These are phyloP conservation scores for Triglochin maritima DNA, from an alignment of 106 monocot genomes.

Conservation along the genomic window DNA sequence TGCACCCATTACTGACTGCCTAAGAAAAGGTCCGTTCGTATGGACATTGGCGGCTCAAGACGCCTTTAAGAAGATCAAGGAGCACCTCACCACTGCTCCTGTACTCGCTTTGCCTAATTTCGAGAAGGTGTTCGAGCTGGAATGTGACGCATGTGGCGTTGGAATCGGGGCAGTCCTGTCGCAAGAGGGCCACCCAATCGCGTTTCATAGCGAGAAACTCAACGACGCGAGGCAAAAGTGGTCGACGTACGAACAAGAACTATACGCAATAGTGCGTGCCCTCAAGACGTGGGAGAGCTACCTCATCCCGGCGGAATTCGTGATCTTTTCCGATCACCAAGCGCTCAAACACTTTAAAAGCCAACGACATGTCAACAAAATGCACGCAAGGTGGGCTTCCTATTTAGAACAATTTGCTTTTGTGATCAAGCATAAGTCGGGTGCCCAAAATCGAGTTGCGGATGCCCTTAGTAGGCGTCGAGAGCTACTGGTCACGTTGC, in stretches of 20 bases:
- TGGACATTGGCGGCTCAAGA: not conserved
- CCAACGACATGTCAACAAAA: too few relatives aligned
- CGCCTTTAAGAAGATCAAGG: not conserved
- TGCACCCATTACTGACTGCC: not conserved
- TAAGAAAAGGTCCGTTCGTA: not conserved
- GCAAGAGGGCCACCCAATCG: not conserved
- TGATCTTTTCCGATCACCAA: not conserved
- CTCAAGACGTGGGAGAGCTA: constrained; percentile 2
- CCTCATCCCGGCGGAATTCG: not conserved
- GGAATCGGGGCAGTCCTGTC: not conserved
- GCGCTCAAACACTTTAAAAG: not conserved
- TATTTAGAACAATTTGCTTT: not conserved
- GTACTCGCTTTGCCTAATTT: not conserved
- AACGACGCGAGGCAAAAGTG: not conserved
- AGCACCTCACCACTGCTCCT: not conserved
- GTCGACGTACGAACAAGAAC: not conserved
- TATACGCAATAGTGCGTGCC: not conserved
- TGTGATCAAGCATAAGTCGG: constrained; percentile 2
- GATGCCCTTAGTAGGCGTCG: not conserved
- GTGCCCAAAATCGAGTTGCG: not conserved
- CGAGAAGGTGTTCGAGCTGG: not conserved
- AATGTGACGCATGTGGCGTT: not conserved
- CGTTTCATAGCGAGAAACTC: not conserved
- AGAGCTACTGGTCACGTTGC: not conserved
- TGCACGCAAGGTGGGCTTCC: not conserved